phyloP scores from a whole-genome alignment of 2,329 filamentous ascomycete species.

The Aspergillus brasiliensis region DNA sequence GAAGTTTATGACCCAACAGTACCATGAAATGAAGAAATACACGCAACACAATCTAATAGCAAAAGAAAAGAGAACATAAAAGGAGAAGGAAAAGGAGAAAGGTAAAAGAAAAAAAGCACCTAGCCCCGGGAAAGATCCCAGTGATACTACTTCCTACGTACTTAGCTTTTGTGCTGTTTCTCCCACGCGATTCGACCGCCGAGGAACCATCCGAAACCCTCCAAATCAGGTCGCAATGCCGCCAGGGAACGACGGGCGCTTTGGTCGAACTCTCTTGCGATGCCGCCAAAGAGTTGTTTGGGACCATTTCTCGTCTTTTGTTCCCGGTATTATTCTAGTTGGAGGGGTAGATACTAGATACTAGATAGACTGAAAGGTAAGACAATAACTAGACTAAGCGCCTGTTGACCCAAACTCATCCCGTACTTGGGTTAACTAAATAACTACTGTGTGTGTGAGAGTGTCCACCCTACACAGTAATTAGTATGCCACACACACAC shows the following conservation, averaged over 20 bases:
- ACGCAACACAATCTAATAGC: not conserved
- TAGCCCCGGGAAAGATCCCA: not conserved
- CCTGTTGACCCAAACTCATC: not conserved
- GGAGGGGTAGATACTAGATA: not conserved
- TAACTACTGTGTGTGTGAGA: not conserved
- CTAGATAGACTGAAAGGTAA: too few relatives aligned
- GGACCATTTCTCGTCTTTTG: not conserved
- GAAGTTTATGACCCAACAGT: not conserved
- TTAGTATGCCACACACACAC: not conserved
- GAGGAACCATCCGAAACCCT: slow-evolving; percentile 14
- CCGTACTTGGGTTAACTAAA: too few relatives aligned
- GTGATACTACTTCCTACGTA: not conserved
- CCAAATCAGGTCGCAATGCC: slow-evolving; percentile 15
- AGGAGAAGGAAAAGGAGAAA: too few relatives aligned
- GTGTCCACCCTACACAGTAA: not conserved
- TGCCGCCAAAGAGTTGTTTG: not conserved
- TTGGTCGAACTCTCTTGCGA: slow-evolving; percentile 15
- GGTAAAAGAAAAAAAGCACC: not conserved
- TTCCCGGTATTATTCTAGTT: not conserved
- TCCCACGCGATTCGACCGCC: not conserved
- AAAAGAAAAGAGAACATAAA: not conserved
- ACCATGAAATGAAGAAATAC: too few relatives aligned
- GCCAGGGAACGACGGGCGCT: slow-evolving; percentile 8
- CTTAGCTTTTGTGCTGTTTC: not conserved
- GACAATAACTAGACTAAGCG: not conserved